A percentile compares a stretch with the other conserved stretches of the same genome.
These are phyloP conservation scores for Clathrus columnatus DNA, from an alignment of 768 basidiomycete species.

Conservation along the genomic window DNA sequence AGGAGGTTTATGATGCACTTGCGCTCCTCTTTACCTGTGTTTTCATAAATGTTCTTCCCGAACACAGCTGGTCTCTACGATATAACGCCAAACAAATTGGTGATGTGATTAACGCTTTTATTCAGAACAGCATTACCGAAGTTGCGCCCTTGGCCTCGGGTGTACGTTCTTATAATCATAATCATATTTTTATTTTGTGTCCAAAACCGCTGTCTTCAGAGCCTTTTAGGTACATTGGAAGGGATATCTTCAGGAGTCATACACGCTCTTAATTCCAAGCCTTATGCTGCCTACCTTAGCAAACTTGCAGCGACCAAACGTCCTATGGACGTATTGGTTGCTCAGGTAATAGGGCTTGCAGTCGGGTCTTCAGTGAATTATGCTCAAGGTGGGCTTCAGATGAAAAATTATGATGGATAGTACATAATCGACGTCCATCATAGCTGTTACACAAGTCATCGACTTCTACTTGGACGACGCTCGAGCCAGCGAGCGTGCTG, in stretches of 20 bases:
- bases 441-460: conserved; percentile 38
- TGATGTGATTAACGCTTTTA: conserved; percentile 23
- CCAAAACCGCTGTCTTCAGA: conserved; percentile 19
- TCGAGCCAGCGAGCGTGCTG: conserved; percentile 29
- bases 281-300: conserved; percentile 32
- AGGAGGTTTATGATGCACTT: conserved; percentile 41
- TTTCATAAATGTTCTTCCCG: conserved; percentile 21
- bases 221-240: too few species aligned
- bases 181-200: too few species aligned
- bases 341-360: conserved; percentile 37
- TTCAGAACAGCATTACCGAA: conserved; percentile 25
- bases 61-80: conserved; percentile 26
- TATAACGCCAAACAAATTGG: conserved; percentile 23
- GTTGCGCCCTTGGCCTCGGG: conserved; percentile 20
- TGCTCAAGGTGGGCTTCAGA: conserved; percentile 30
- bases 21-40: conserved; percentile 22
- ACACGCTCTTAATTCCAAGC: conserved; percentile 25
- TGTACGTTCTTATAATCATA: conserved; percentile 17
- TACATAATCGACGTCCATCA: background rate
- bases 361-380: conserved; percentile 39
- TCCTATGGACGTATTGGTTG: conserved; percentile 35
- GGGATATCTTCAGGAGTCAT: conserved; percentile 21
- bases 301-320: conserved; percentile 28
- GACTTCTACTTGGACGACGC: conserved; percentile 44
- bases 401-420: background rate